Evolutionary conservation across 495 filamentous ascomycete genomes (phyloP).

Genomic region (Hyaloscypha hepaticicola): DNA sequence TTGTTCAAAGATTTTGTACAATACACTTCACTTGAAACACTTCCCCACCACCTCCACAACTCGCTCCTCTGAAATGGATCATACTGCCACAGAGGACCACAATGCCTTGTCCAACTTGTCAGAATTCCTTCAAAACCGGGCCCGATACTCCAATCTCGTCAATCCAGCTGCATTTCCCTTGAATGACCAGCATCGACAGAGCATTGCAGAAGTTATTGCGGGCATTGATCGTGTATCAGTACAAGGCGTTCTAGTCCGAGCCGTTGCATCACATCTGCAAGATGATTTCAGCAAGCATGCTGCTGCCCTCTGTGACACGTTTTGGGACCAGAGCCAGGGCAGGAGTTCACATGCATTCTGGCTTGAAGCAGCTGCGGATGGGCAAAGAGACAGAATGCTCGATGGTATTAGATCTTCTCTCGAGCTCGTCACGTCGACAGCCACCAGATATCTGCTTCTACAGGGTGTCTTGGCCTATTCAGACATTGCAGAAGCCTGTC

Average conservation of each 20-base stretch:
- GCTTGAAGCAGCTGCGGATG: neutral
- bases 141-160: neutral
- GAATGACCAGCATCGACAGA: neutral
- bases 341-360: neutral
- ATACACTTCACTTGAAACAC: no score
- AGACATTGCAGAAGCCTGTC: neutral
- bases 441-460: neutral
- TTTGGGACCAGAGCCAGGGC: neutral
- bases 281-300: neutral
- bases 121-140: neutral
- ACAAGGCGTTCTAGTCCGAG: neutral
- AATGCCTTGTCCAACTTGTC: neutral
- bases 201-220: neutral
- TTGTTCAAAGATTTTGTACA: no score
- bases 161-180: neutral
- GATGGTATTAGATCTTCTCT: neutral
- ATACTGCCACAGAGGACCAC: neutral
- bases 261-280: neutral
- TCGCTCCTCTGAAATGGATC: neutral
- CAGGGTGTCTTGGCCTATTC: neutral
- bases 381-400: neutral
- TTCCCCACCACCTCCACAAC: no score
- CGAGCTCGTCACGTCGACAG: neutral
- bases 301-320: neutral
- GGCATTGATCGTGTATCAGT: neutral